phyloP scores from a whole-genome alignment of 164 flowering plant species.

The Vitis riparia region DNA sequence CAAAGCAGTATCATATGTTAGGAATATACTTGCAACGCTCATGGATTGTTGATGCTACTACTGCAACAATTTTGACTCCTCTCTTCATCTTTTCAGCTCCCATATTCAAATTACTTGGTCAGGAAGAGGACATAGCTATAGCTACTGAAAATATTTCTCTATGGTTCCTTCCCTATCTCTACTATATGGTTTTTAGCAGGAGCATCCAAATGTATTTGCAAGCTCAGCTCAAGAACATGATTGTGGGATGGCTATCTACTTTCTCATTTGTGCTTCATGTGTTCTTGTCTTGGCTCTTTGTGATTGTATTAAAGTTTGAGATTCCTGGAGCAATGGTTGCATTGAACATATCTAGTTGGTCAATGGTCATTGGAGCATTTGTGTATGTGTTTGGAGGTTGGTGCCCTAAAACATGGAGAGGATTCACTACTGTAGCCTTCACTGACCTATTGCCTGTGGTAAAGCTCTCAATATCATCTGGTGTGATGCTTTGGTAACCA shows the following conservation, averaged over 20 bases:
- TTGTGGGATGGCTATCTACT: constrained; percentile 31
- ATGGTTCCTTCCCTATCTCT: constrained; percentile 44
- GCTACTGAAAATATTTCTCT: constrained; percentile 28
- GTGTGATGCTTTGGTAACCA: constrained; percentile 30
- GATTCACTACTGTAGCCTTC: constrained; percentile 24
- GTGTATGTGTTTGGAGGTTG: constrained; percentile 33
- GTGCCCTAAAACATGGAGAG: constrained; percentile 23
- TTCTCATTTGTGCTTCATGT: constrained; percentile 31
- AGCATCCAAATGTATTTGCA: constrained; percentile 48
- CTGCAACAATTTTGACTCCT: constrained; percentile 16
- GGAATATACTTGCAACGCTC: constrained; percentile 36
- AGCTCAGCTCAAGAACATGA: constrained; percentile 44
- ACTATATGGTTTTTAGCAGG: constrained; percentile 19
- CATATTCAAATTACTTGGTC: constrained; percentile 20
- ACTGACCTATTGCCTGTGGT: constrained; percentile 21
- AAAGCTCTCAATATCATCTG: constrained; percentile 32
- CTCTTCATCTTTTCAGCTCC: constrained; percentile 18
- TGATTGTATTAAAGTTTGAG: constrained; percentile 25
- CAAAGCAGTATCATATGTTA: constrained; percentile 33
- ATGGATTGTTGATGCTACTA: constrained; percentile 20
- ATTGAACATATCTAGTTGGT: constrained; percentile 31
- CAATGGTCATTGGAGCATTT: constrained; percentile 19
- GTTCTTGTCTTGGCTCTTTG: constrained; percentile 41
- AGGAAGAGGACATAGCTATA: constrained; percentile 27
- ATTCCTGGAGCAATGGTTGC: constrained; percentile 44